A percentile compares a stretch with the other conserved stretches of the same genome.
Evolutionary conservation across 768 basidiomycete genomes (phyloP).

Genomic region (Tubosaeta brunneosetosa): DNA sequence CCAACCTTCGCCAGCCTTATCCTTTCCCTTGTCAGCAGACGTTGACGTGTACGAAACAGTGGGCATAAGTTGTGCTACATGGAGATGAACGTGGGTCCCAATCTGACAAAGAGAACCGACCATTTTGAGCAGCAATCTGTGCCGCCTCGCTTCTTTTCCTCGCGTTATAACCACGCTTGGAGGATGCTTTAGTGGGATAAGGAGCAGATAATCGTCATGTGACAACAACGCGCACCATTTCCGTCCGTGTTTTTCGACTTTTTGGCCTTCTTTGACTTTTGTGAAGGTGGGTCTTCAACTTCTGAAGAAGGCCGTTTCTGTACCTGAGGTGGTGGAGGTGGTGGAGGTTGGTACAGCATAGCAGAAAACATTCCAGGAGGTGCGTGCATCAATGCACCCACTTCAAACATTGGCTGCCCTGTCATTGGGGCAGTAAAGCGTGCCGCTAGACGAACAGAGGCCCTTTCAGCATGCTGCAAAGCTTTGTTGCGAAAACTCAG

Average conservation of each 20-base stretch:
- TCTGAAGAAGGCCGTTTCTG: conserved; percentile 37
- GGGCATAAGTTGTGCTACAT: conserved; percentile 43
- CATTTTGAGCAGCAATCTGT: conserved; percentile 59
- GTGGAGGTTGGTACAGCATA: conserved; percentile 29
- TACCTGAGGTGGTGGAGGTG: conserved; percentile 22
- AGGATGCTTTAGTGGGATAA: conserved; percentile 30
- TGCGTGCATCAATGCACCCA: conserved; percentile 30
- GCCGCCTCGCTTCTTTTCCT: conserved; percentile 73
- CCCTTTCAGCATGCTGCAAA: conserved; percentile 52
- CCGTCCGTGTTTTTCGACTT: conserved; percentile 35
- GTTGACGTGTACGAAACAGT: conserved; percentile 40
- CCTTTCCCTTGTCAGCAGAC: conserved; percentile 41
- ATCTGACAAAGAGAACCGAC: conserved; percentile 33
- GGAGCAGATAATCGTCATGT: conserved; percentile 5
- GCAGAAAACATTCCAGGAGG: conserved; percentile 25
- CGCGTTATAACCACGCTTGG: conserved; percentile 64
- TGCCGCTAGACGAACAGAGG: conserved; percentile 55
- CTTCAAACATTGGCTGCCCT: conserved; percentile 30
- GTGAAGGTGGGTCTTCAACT: conserved; percentile 37
- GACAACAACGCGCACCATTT: conserved; percentile 24
- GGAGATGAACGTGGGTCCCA: conserved; percentile 12
- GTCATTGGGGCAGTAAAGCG: conserved; percentile 38
- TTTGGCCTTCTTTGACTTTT: conserved; percentile 47
- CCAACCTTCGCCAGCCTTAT: conserved; percentile 39
- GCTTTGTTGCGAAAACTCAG: conserved; percentile 32